Evolutionary conservation across 2,329 filamentous ascomycete genomes (phyloP), one percentile per base, ranked within the genome.

Genomic region (Clonostachys chloroleuca): DNA sequence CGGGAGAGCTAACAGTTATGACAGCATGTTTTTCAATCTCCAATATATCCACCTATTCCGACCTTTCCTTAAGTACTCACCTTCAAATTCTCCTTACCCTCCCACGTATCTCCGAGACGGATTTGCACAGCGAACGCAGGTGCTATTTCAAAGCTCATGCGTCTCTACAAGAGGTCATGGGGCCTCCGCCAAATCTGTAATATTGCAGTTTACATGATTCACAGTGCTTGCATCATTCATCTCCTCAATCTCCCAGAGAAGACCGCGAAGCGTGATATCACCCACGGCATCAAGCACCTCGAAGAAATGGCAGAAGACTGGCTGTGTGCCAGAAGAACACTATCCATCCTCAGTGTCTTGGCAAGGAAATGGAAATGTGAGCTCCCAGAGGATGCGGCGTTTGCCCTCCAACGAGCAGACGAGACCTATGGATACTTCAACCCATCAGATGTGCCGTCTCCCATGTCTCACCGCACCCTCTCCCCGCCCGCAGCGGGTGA

Each of bases 251-350:
- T 97, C 2, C 92, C 92, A 0, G 92, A 96, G 56, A 96, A 94
- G 69, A 94, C 89, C 33, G 90, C 94, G 5, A 86, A 83, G 58
- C 77, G 92, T 56, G 92, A 97, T 64, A 89, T 99, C 40, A 86
- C 89, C 5, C 92, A 96, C 57, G 91, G 92, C 2, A 78, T 96
- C 40, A 92, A 89, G 59, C 89, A 96, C 52, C 79, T 97, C 2
- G 92, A 97, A 64, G 92, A 97, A 60, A 96, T 99, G 56, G 90
- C 90, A 1, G 92, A 96, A 63, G 87, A 91, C 57, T 99, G 94
- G 94, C 80, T 91, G 1, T 94, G 91, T 58, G 92, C 92, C 10
- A 80, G 92, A 46, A 81, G 92, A 12, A 92, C 92, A 0, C 74
- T 97, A 7, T 83, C 84, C 50, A 95, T 97, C 43, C 74, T 99